Base-by-base conservation (phyloP, 1,284 basidiomycete genomes). In the Blastosporella zonata region DNA sequence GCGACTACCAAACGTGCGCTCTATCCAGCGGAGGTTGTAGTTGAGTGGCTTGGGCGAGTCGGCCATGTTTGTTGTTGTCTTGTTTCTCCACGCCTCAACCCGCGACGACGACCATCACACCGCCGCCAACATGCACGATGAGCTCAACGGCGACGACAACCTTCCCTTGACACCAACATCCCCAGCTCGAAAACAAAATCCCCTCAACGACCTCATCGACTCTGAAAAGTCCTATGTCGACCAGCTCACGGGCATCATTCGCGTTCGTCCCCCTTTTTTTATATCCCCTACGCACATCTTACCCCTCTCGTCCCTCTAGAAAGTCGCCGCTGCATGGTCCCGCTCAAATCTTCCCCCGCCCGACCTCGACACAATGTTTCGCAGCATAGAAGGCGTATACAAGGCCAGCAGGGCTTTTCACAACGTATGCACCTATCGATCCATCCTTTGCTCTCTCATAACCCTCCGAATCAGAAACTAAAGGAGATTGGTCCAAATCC, bases 281-380 rank as follows among this genome's bases (percentile, higher is more conserved):
- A 47, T 49, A 54, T 43, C 49, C 18, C 17, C 21, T 21, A 23
- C 42, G 34, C 47, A 49, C 18, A 2, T 13, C 36, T 20, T 12
- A 55, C 59, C 44, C 49, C 57, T 50, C 47, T 39, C 21, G 48
- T 47, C n/a, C n/a, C 47, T 56, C 18, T 62, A 98, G 91, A 93
- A 91, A 81, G 91, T 97, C 6, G 97, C 97, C 3, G 87, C 87
- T 21, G 97, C 97, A 46, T 99, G 96, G 96, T 97, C 94, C 10
- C 77, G 93, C 34, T 82, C 85, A 39, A 97, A 97, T 67, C 85
- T 99, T 36, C 96, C 97, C 13, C 97, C 96, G 1, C 81, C 81
- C 10, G 88, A 93, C 60, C 79, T 99, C 31, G 96, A 99, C 66
- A 71, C 78, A 46, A 95, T 99, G 91, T 99, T 99, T 69, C 79